Evolutionary conservation across 495 filamentous ascomycete species (phyloP).

Genomic region (Hypoxylon perforatum): DNA sequence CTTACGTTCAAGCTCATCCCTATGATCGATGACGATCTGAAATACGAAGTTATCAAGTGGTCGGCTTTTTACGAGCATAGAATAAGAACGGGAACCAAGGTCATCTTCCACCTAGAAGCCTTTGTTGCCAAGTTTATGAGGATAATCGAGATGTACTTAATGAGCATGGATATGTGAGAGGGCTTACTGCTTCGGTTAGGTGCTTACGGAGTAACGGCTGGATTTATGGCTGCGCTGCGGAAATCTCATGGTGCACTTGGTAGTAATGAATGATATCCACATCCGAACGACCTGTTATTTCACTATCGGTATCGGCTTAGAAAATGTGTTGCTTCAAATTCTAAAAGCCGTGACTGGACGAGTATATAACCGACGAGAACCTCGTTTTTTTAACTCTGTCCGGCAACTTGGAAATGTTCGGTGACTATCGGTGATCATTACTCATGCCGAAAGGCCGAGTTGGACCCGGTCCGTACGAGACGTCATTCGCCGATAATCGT

Average conservation of each 20-base stretch:
- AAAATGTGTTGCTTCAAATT: neutral
- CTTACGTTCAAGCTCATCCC: conserved; percentile 92
- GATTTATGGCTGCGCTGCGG: conserved; percentile 13
- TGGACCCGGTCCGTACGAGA: conserved; percentile 25
- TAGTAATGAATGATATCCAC: conserved; percentile 27
- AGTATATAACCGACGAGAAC: conserved; percentile 13
- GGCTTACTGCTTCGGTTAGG: neutral
- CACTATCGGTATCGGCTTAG: neutral
- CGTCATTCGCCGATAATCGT: conserved; percentile 27
- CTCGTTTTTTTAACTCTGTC: neutral
- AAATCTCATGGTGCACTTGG: conserved; percentile 6
- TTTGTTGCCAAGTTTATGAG: conserved; percentile 99
- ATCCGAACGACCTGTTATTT: neutral
- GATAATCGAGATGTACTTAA: conserved; percentile 89
- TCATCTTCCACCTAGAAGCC: conserved; percentile 97
- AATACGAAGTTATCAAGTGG: conserved; percentile 94
- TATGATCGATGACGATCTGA: conserved; percentile 86
- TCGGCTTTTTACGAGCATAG: conserved; percentile 97
- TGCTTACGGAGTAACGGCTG: conserved; percentile 35
- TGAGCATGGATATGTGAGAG: conserved; percentile 80
- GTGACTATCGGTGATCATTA: conserved; percentile 6
- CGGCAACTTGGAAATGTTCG: conserved; percentile 13
- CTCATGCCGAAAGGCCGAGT: conserved; percentile 37
- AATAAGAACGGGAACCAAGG: conserved; percentile 89
- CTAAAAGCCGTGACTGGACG: conserved; percentile 18